These are phyloP conservation scores for Globisporangium nunn DNA, from an alignment of 352 stramenopile genomes.

Conservation along the genomic window DNA sequence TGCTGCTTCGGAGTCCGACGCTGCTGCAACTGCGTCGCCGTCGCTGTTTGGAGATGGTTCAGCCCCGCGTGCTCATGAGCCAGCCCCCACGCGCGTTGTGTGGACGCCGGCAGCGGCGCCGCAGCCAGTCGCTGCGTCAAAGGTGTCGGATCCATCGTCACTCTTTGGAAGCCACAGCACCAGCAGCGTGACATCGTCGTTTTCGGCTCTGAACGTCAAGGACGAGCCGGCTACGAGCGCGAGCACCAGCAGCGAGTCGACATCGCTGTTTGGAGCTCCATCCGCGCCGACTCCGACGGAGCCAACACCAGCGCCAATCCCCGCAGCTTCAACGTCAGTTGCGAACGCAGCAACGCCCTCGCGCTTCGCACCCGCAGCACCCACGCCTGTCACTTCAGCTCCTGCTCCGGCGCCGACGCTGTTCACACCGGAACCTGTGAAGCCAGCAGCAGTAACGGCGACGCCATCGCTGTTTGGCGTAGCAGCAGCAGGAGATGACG, in stretches of 20 bases:
- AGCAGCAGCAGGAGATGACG: conserved; percentile 18
- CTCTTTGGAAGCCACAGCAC: conserved; percentile 1
- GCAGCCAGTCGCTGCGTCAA: background rate
- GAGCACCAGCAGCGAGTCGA: background rate
- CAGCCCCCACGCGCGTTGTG: background rate
- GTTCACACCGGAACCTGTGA: conserved; percentile 1
- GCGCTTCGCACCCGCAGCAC: background rate
- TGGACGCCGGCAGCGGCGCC: background rate
- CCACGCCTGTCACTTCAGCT: background rate
- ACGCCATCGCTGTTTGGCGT: conserved; percentile 27
- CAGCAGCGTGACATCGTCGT: background rate
- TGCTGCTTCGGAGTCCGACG: background rate
- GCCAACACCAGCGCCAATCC: background rate
- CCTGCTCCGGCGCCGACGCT: conserved; percentile 5
- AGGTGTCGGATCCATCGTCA: background rate
- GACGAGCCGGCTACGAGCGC: background rate
- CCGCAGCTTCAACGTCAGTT: conserved; percentile 12
- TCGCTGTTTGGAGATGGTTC: conserved; percentile 11
- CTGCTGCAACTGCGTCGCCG: background rate
- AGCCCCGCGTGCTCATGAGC: background rate
- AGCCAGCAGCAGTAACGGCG: background rate
- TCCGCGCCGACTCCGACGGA: conserved; percentile 5
- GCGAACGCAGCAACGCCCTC: background rate
- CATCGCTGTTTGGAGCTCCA: conserved; percentile 16
- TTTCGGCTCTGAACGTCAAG: background rate